Conservation (phyloP, 306 rosid genomes). For the Ormosia semicastrata region DNA sequence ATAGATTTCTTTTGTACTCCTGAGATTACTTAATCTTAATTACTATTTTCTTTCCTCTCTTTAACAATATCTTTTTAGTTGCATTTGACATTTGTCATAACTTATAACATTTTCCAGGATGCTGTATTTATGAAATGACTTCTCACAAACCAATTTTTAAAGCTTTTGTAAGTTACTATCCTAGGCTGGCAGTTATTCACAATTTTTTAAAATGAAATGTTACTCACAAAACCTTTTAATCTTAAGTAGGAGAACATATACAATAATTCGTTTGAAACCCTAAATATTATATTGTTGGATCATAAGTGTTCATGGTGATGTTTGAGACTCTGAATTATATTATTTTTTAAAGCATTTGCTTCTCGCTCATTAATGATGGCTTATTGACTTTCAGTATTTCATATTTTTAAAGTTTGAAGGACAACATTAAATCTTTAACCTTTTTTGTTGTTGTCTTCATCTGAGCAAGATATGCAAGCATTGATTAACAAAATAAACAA, state of each 20-base stretch:
- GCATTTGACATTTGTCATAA: conserved; percentile 3
- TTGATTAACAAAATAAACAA: conserved; percentile 87
- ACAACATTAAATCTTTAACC: not conserved
- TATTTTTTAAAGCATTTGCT: conserved; percentile 16
- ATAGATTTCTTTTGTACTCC: conserved; percentile 7
- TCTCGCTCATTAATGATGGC: not conserved
- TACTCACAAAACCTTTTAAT: not conserved
- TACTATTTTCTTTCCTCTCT: not conserved
- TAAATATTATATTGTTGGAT: not conserved
- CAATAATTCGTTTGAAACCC: not conserved
- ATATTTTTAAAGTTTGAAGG: not conserved
- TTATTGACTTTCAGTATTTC: not conserved
- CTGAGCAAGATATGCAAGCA: conserved; percentile 90
- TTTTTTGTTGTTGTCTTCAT: conserved; percentile 15
- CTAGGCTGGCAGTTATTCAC: not conserved
- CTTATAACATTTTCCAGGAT: conserved; percentile 53
- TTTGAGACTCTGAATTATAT: not conserved
- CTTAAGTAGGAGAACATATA: not conserved
- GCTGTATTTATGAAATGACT: conserved; percentile 94
- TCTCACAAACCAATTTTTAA: conserved; percentile 87
- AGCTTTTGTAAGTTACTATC: conserved; percentile 81
- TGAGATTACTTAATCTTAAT: not conserved
- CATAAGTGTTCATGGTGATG: not conserved
- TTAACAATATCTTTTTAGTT: not conserved
- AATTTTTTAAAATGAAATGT: not conserved